phyloP scores from a whole-genome alignment of 352 stramenopile species.

The Globisporangium canariense region DNA sequence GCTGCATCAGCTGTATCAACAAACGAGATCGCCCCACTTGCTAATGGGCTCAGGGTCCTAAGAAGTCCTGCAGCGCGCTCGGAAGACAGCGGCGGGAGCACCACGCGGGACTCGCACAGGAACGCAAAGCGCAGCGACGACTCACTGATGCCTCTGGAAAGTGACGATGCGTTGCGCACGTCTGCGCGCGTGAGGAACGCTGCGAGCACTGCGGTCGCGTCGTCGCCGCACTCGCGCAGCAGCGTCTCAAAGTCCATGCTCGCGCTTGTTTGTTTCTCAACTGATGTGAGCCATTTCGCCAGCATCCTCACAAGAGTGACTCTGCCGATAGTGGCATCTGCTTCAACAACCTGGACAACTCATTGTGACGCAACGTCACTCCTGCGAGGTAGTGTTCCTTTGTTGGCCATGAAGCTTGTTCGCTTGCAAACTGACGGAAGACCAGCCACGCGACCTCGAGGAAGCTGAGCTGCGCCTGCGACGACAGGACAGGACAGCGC shows the following conservation, averaged over 20 bases:
- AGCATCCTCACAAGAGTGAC: too few relatives aligned
- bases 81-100: background rate
- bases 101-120: background rate
- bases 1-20: background rate
- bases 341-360: too few relatives aligned
- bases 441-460: too few relatives aligned
- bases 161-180: background rate
- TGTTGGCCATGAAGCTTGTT: too few relatives aligned
- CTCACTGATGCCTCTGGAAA: background rate
- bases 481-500: too few relatives aligned
- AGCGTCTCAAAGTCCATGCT: background rate
- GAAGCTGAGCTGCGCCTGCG: too few relatives aligned
- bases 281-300: too few relatives aligned
- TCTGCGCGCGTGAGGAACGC: background rate
- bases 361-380: too few relatives aligned
- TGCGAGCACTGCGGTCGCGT: background rate
- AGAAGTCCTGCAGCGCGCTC: background rate
- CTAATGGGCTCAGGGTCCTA: background rate
- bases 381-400: too few relatives aligned
- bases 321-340: too few relatives aligned
- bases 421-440: too few relatives aligned
- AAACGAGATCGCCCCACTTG: background rate
- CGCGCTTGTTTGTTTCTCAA: background rate
- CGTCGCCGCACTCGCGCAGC: slow-evolving; percentile 1
- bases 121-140: background rate